Percentiles rank a stretch among this genome's conserved stretches.
phyloP scores from a whole-genome alignment of 495 filamentous ascomycete species.

The Talaromyces thailandensis region DNA sequence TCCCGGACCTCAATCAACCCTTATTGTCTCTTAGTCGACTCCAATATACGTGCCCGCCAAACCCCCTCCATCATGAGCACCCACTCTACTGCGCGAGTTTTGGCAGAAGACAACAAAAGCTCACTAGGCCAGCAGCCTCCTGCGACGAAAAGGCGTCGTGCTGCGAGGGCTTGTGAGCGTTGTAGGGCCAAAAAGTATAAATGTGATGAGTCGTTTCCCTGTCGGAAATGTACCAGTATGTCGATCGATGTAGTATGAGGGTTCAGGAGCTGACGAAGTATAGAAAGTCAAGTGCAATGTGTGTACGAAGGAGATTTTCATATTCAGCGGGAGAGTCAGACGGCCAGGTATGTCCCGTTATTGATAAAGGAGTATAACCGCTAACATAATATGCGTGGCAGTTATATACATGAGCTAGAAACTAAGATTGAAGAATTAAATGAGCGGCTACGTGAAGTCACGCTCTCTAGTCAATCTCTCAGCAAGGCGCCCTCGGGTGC shows the following conservation, averaged over 20 bases:
- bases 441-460: background rate
- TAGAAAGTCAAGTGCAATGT: background rate
- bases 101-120: background rate
- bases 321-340: background rate
- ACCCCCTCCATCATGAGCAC: background rate
- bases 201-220: constrained; percentile 34
- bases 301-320: background rate
- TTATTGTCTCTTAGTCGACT: background rate
- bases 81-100: background rate
- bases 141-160: constrained; percentile 22
- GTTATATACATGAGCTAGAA: constrained; percentile 29
- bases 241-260: background rate
- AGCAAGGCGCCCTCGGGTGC: background rate
- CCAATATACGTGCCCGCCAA: background rate
- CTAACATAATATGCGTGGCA: background rate
- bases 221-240: constrained; percentile 30
- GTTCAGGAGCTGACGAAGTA: background rate
- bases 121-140: background rate
- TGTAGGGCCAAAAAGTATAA: constrained; percentile 37
- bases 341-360: background rate
- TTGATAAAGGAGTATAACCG: background rate
- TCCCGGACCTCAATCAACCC: background rate
- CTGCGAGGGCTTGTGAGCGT: constrained; percentile 31
- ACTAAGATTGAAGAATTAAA: constrained; percentile 28
- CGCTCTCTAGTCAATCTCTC: background rate